Evolutionary conservation across 176 grass and related monocot genomes (phyloP).

Genomic region (Oryza australiensis): DNA sequence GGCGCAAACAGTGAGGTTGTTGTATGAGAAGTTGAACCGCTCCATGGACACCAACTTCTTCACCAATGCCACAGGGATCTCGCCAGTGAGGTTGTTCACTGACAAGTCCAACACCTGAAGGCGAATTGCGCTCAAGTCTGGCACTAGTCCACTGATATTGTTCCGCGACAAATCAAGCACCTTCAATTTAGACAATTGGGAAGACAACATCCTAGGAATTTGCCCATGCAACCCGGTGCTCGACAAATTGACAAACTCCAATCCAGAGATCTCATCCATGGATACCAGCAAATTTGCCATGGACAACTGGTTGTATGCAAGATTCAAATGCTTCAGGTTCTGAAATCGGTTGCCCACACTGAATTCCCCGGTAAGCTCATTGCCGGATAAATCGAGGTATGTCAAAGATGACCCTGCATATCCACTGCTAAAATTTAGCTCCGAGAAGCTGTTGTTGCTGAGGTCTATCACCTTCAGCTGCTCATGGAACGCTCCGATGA

Average conservation of each 20-base stretch:
- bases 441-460: constrained; percentile 79
- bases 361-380: constrained; percentile 63
- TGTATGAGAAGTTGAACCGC: constrained; percentile 94
- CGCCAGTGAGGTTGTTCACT: constrained; percentile 85
- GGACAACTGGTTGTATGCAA: constrained; percentile 76
- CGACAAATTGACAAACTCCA: constrained; percentile 92
- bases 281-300: constrained; percentile 38
- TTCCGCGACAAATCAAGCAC: constrained; percentile 86
- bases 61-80: constrained; percentile 75
- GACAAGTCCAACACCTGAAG: constrained; percentile 81
- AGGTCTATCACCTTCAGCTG: constrained; percentile 69
- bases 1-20: constrained; percentile 90
- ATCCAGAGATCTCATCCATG: constrained; percentile 42
- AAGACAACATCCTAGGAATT: constrained; percentile 54
- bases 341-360: constrained; percentile 21
- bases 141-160: constrained; percentile 64
- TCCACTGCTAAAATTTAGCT: constrained; percentile 52
- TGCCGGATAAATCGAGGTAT: constrained; percentile 86
- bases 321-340: constrained; percentile 76
- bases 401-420: constrained; percentile 55
- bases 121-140: constrained; percentile 50
- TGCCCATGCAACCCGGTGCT: constrained; percentile 61
- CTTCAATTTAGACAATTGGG: constrained; percentile 59
- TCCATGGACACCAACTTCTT: constrained; percentile 59
- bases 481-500: constrained; percentile 51